Conservation (phyloP, 352 stramenopile genomes). For the Phytophthora quininea region DNA sequence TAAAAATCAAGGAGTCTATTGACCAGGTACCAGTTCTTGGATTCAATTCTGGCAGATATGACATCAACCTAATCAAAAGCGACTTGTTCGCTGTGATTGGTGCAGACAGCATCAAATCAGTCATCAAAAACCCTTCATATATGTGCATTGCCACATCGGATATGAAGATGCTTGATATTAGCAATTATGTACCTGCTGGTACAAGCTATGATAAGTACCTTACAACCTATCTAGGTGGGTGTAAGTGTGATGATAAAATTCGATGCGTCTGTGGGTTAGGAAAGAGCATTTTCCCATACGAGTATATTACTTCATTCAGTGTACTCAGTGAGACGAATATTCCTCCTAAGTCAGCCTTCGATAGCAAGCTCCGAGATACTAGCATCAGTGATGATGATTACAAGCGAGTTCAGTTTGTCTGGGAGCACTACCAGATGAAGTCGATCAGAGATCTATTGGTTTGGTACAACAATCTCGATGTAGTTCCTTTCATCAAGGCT, state of each 20-base stretch:
- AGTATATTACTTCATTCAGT: conserved; percentile 34
- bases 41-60: conserved; percentile 32
- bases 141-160: conserved; percentile 31
- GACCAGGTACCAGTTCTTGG: conserved; percentile 15
- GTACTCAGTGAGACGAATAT: conserved; percentile 21
- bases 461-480: conserved; percentile 45
- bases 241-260: conserved; percentile 36
- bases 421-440: conserved; percentile 41
- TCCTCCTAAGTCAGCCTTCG: conserved; percentile 23
- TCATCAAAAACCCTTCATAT: conserved; percentile 32
- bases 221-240: conserved; percentile 29
- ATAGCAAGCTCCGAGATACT: conserved; percentile 13
- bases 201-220: conserved; percentile 32
- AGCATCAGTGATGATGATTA: conserved; percentile 28
- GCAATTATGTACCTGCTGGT: conserved; percentile 32
- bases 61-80: conserved; percentile 38
- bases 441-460: conserved; percentile 32
- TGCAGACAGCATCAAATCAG: conserved; percentile 7
- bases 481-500: conserved; percentile 25
- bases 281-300: conserved; percentile 33
- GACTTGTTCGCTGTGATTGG: conserved; percentile 23
- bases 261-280: conserved; percentile 22
- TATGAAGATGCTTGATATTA: conserved; percentile 36
- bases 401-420: conserved; percentile 29
- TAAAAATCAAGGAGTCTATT: background rate